phyloP scores from a whole-genome alignment of 2,329 filamentous ascomycete species.

The Fusarium nodosum region DNA sequence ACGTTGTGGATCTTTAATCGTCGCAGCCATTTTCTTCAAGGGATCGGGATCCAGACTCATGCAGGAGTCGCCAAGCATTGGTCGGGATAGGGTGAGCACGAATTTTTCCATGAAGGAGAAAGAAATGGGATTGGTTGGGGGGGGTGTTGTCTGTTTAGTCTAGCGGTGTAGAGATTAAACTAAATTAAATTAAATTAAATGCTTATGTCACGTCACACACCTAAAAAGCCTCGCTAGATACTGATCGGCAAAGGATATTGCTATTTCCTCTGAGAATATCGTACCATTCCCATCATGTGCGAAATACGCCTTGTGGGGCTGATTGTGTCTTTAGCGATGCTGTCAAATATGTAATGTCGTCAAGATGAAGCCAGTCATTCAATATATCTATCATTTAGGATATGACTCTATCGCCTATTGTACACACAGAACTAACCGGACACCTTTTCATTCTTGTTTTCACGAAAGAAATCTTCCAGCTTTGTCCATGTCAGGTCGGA shows the following conservation, averaged over 20 bases:
- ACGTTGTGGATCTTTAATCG: slow-evolving; percentile 2
- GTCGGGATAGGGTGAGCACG: not conserved
- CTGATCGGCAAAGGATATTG: not conserved
- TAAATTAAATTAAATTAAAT: not conserved
- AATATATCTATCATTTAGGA: no score
- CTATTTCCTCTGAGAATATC: not conserved
- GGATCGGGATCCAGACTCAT: not conserved
- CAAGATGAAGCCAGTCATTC: not conserved
- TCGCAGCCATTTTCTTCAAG: slow-evolving; percentile 11
- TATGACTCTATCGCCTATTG: no score
- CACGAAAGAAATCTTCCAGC: no score
- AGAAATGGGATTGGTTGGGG: slow-evolving; percentile 8
- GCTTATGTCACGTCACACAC: slow-evolving; percentile 6
- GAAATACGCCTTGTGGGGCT: not conserved
- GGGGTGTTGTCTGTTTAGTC: not conserved
- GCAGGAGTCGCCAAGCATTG: not conserved
- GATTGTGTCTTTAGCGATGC: not conserved
- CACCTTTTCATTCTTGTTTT: no score
- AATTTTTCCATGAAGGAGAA: not conserved
- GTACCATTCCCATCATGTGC: not conserved
- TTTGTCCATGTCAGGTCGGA: no score
- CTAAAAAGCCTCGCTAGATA: not conserved
- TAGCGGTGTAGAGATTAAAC: slow-evolving; percentile 3
- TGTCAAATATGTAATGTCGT: not conserved
- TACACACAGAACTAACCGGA: no score